These are phyloP conservation scores for Bretziella fagacearum DNA, from an alignment of 2,329 filamentous ascomycete species.

Conservation along the genomic window DNA sequence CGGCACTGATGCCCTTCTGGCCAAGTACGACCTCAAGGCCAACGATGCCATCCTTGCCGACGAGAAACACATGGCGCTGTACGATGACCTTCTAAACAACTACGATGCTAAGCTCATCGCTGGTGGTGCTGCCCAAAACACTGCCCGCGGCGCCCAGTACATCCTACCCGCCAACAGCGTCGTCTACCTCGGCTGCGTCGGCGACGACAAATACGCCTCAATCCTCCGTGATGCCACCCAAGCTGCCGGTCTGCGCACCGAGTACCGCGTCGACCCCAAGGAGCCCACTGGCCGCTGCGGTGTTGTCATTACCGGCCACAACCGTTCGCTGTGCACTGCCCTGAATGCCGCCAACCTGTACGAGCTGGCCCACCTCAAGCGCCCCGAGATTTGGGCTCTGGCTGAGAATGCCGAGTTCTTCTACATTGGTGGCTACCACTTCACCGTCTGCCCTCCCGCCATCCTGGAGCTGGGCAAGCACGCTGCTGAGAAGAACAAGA, in stretches of 20 bases:
- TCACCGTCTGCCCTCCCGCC: constrained; percentile 86
- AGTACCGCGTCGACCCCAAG: constrained; percentile 81
- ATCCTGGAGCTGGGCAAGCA: constrained; percentile 82
- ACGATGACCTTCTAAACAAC: constrained; percentile 86
- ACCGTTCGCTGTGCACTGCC: constrained; percentile 88
- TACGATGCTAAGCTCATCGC: constrained; percentile 88
- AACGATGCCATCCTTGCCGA: constrained; percentile 97
- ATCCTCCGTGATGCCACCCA: constrained; percentile 74
- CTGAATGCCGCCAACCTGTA: constrained; percentile 95
- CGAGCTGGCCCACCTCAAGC: constrained; percentile 83
- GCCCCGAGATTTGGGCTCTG: constrained; percentile 76
- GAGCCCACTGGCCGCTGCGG: constrained; percentile 84
- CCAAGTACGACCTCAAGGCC: constrained; percentile 85
- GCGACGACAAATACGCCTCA: constrained; percentile 88
- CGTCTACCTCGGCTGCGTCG: constrained; percentile 84
- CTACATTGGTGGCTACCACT: constrained; percentile 93
- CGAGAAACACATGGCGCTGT: constrained; percentile 74
- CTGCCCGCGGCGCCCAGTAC: constrained; percentile 90
- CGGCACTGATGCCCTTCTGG: constrained; percentile 67
- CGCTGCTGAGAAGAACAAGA: constrained; percentile 77
- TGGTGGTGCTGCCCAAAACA: constrained; percentile 94
- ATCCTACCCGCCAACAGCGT: constrained; percentile 78
- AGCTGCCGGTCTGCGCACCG: constrained; percentile 75
- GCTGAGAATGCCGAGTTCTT: constrained; percentile 77
- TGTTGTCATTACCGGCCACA: constrained; percentile 90